A percentile compares a stretch with the other conserved stretches of the same genome.
Evolutionary conservation across 805 yeast species (phyloP).

Genomic region (Candida schatavii): DNA sequence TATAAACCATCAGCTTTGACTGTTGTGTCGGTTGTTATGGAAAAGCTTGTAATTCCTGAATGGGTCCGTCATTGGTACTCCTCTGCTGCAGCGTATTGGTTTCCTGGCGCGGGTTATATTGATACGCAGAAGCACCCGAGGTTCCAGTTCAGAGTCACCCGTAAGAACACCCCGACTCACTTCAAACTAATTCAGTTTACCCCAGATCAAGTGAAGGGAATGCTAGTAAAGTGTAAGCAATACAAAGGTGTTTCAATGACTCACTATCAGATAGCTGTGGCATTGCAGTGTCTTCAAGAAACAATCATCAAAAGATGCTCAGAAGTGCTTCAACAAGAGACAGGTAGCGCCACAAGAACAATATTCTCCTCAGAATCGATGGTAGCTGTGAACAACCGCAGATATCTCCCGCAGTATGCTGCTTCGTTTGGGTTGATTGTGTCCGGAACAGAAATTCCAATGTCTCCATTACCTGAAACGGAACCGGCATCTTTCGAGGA

Average conservation of each 20-base stretch:
- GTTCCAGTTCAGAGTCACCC: constrained; percentile 9
- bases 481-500: background rate
- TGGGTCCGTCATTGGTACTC: background rate
- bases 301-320: constrained; percentile 10
- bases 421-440: constrained; percentile 4
- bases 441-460: background rate
- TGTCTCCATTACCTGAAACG: background rate
- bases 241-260: constrained; percentile 19
- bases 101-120: constrained; percentile 4
- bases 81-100: constrained; percentile 1
- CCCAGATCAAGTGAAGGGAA: constrained; percentile 9
- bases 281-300: constrained; percentile 15
- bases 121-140: constrained; percentile 10
- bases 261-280: constrained; percentile 16
- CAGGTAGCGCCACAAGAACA: background rate
- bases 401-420: constrained; percentile 10
- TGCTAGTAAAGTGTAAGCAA: constrained; percentile 13
- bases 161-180: constrained; percentile 7
- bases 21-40: background rate
- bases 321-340: background rate
- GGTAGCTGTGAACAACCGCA: constrained; percentile 13
- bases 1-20: background rate
- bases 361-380: constrained; percentile 4
- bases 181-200: constrained; percentile 12
- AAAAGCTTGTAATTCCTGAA: background rate